Conservation (phyloP, 768 basidiomycete genomes). For the Favolaschia claudopus region DNA sequence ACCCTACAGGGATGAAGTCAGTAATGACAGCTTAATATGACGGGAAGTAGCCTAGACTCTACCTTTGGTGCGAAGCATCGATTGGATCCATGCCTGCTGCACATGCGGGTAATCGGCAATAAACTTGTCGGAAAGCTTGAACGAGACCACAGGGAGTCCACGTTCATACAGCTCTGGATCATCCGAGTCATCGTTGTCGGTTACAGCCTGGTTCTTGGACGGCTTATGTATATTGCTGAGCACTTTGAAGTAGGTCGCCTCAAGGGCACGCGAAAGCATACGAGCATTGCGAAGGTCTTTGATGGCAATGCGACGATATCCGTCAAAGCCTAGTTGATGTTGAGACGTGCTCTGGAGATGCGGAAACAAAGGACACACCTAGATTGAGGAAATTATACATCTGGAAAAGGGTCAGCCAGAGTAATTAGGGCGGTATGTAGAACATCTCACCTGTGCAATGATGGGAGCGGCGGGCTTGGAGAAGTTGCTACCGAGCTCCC, state of each 20-base stretch:
- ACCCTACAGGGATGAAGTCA: too few relatives aligned
- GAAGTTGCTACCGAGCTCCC: conserved; percentile 48
- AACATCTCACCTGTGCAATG: conserved; percentile 43
- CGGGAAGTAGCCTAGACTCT: not conserved
- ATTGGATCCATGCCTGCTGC: conserved; percentile 60
- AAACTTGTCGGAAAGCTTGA: conserved; percentile 62
- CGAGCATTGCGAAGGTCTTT: conserved; percentile 65
- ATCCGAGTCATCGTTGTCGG: conserved; percentile 41
- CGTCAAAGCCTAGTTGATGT: conserved; percentile 52
- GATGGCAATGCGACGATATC: conserved; percentile 49
- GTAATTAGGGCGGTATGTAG: not conserved
- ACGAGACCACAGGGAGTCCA: conserved; percentile 70
- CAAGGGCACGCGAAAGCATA: conserved; percentile 62
- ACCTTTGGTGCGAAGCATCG: conserved; percentile 19
- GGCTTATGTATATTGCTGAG: conserved; percentile 60
- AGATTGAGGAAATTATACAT: conserved; percentile 68
- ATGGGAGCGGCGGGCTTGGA: conserved; percentile 66
- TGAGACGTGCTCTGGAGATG: not conserved
- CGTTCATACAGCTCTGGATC: conserved; percentile 56
- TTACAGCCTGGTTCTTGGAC: conserved; percentile 27
- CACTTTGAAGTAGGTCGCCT: conserved; percentile 59
- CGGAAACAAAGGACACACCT: not conserved
- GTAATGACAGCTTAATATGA: conserved; percentile 8
- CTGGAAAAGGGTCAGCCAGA: conserved; percentile 24
- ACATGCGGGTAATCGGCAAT: conserved; percentile 58